Base-by-base conservation (phyloP, 148 eudicot species). In the Silene latifolia region DNA sequence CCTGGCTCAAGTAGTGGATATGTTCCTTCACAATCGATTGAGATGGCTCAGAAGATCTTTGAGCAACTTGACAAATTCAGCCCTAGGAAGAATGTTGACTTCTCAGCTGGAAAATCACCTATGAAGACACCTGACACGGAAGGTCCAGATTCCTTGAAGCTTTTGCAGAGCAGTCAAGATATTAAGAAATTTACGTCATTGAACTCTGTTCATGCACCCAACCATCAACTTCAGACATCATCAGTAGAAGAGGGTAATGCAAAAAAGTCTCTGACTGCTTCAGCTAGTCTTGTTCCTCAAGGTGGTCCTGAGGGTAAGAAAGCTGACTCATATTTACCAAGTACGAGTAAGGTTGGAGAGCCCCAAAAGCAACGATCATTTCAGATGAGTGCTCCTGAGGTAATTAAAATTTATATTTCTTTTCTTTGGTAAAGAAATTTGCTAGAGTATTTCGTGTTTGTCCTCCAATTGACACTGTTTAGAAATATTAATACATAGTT, bases 341-440 rank as follows among this genome's bases (percentile, higher is more conserved):
- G 74, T 32, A 56, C 25, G 69, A 69, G 17, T 72, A 79, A 75
- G 61, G 46, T 70, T 59, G n/a, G 67, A 5, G 88, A 79, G 47
- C 79, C 83, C 56, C 86, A 81, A 39, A 90, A 82, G 79, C 86
- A 84, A 71, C 79, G 85, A 69, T 92, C 83, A 20, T 93, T 93
- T 79, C 89, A 82, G 87, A 90, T 91, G 93, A 88, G 91, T 82
- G 96, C 96, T 12, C 84, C 80, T 67, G 98, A 93, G 98, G 98
- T 93, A 77, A 32, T 48, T 19, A 17, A 42, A 42, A 17, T 24
- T 47, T 25, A 19, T 0, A 46, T 54, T 14, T 59, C 63, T 58
- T 32, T 60, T 20, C 24, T 23, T 63, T 2, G 18, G 46, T 47
- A 9, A 61, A 63, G 51, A 44, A 8, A 15, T 23, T 63, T 14